Base-by-base conservation (phyloP, 306 rosid species). In the Pyrus pyrifolia region DNA sequence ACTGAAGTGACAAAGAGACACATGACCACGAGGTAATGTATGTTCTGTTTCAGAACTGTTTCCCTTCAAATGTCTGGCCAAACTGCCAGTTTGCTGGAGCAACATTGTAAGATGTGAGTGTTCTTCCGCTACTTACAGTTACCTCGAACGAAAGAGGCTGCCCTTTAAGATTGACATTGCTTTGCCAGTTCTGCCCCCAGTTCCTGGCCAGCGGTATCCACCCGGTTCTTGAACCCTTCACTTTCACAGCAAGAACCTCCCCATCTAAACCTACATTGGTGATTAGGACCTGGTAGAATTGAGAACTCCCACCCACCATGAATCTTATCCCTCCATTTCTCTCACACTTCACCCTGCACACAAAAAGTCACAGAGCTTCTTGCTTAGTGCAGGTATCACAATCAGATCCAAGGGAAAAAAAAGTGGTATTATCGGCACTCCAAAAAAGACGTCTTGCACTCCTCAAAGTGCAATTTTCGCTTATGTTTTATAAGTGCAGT, bases 121-220 rank as follows among this genome's bases (percentile, higher is more conserved):
- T 89, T 87, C 80, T 90, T 73, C 97, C 91, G 45, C 76, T 78
- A 71, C 89, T 89, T 42, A 81, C 68, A 11, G 96, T 91, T 30
- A 96, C 97, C 88, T 96, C 99, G 49, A 96, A 96, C 25, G 99
- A 92, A 76, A 96, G 77, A 75, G 98, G 99, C 79, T 96, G 98
- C 33, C 84, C 78, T 78, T 85, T 87, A 59, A 96, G 92, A 83
- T 95, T 84, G 82, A 83, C 85, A 80, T 87, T 89, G 90, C 92
- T 89, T 79, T 92, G 96, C 96, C 97, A 92, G 79, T 83, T 85
- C 76, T 90, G 96, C 23, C 98, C 98, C 97, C 97, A 90, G 40
- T 92, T 92, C 79, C 97, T 89, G 42, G 95, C 90, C 97, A 96
- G 83, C 0, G 97, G 93, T 67, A 92, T 90, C 99, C 99, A 96